These are phyloP conservation scores for Letharia columbiana DNA, from an alignment of 495 filamentous ascomycete genomes.

Conservation along the genomic window DNA sequence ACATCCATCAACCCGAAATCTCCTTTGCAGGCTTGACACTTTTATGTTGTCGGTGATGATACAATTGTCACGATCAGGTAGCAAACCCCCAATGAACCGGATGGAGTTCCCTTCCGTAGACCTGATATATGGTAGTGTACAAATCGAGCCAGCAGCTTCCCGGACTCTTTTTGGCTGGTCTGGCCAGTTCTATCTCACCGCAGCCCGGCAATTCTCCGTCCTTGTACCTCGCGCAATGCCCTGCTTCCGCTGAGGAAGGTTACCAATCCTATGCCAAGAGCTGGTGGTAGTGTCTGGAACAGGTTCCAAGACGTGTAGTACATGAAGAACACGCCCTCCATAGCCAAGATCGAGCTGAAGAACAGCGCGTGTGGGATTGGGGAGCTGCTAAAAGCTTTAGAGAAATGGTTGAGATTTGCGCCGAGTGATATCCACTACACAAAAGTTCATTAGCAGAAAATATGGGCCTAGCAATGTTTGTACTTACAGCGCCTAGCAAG, in stretches of 20 bases:
- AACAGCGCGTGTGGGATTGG: constrained; percentile 75
- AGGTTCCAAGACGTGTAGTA: constrained; percentile 93
- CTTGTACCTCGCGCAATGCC: constrained; percentile 87
- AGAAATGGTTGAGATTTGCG: constrained; percentile 72
- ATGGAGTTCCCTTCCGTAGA: not conserved
- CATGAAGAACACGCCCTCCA: constrained; percentile 89
- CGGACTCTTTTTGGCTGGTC: not conserved
- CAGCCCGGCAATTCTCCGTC: constrained; percentile 69
- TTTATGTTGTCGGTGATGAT: not conserved
- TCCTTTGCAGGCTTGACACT: not conserved
- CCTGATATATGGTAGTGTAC: not conserved
- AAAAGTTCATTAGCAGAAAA: not conserved
- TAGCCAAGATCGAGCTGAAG: constrained; percentile 69
- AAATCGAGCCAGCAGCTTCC: not conserved
- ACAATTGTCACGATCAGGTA: not conserved
- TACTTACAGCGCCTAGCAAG: constrained; percentile 61
- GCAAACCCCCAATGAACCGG: not conserved
- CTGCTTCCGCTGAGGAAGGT: constrained; percentile 84
- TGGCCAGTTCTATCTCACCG: constrained; percentile 29
- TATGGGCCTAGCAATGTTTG: not conserved
- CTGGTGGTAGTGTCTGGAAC: constrained; percentile 78
- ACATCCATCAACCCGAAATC: not conserved
- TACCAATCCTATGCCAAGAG: constrained; percentile 54
- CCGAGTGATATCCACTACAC: constrained; percentile 69
- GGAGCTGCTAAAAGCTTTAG: constrained; percentile 60